Percentiles rank a stretch among this genome's conserved stretches.
Conservation (phyloP, 2,329 filamentous ascomycete genomes). For the Pseudogymnoascus sp. region DNA sequence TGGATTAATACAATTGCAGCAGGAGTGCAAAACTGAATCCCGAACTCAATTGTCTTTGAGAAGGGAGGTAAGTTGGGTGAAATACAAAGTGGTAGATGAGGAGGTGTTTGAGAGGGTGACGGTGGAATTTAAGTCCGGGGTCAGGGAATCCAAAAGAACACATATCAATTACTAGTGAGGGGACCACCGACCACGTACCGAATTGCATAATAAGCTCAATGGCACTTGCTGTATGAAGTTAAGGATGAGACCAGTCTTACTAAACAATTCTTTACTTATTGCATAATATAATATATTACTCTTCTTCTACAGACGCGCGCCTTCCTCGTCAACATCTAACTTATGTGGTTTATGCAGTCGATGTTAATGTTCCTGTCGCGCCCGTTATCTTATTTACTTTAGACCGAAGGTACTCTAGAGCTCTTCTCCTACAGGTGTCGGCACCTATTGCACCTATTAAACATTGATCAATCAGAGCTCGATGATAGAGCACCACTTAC, state of each 20-base stretch:
- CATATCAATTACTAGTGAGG: constrained; percentile 6
- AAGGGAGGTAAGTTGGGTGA: not conserved
- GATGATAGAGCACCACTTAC: not conserved
- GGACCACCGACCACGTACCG: not conserved
- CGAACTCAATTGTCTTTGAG: constrained; percentile 5
- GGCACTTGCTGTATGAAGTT: constrained; percentile 1
- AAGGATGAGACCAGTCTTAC: not conserved
- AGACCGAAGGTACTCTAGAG: not conserved
- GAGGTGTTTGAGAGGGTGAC: constrained; percentile 1
- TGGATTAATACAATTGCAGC: constrained; percentile 4
- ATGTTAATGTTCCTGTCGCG: not conserved
- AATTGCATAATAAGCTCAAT: not conserved
- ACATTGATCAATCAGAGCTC: constrained; percentile 2
- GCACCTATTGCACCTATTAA: not conserved
- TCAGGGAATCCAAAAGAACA: constrained; percentile 4
- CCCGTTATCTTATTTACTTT: not conserved
- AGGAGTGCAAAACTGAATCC: constrained; percentile 3
- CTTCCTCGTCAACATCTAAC: not conserved
- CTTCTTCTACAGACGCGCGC: not conserved
- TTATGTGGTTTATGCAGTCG: not conserved
- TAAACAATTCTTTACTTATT: not conserved
- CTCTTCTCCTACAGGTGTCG: not conserved
- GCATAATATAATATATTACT: not conserved
- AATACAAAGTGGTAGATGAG: constrained; percentile 22
- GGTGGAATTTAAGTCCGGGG: constrained; percentile 6